Base-by-base conservation (phyloP, 176 grass and related monocot genomes). In the Dendrocalamus sinicus region DNA sequence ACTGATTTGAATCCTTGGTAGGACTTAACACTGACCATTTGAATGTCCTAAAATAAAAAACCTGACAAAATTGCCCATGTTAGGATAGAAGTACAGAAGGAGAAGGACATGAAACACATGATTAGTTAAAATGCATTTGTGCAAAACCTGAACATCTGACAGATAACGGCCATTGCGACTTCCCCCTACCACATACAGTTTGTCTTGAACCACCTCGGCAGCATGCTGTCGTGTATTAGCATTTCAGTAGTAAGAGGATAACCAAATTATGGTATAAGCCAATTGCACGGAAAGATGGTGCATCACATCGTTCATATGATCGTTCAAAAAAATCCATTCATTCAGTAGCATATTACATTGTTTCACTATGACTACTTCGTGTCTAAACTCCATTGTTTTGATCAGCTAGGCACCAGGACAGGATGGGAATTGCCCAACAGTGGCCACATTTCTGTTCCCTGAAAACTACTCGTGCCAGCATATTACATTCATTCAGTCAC, bases 111-210 rank as follows among this genome's bases (percentile, higher is more conserved):
- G 30, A 32, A 3, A 6, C 4, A 72, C 37, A 17, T 76, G 20
- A 70, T 48, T 5, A 40, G 14, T 17, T 77, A 44, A 43, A 8
- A 43, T 20, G 74, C 7, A 20, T 12, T 16, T 6, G 65, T 11
- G 37, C 12, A 35, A 23, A 75, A 99, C 96, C 93, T 96, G 96
- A 88, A 99, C 67, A 60, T 92, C 96, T 60, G 90, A 94, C 12
- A 96, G 86, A 85, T 89, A 99, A 12, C 96, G 88, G 9, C 96
- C 96, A 86, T 99, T 99, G 37, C 92, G 88, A 83, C 92, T 99
- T 63, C 96, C 96, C 53, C 96, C 96, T 26, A 99, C 83, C 62
- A 99, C 92, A 30, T 89, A 94, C 8, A 99, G 88, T 59, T 91
- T 95, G 26, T 92, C 90, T 45, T 92, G 70, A 57, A 95, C 78